Evolutionary conservation across 495 filamentous ascomycete species (phyloP), one percentile per base, ranked within the genome.

Genomic region (Xylaria acuta): DNA sequence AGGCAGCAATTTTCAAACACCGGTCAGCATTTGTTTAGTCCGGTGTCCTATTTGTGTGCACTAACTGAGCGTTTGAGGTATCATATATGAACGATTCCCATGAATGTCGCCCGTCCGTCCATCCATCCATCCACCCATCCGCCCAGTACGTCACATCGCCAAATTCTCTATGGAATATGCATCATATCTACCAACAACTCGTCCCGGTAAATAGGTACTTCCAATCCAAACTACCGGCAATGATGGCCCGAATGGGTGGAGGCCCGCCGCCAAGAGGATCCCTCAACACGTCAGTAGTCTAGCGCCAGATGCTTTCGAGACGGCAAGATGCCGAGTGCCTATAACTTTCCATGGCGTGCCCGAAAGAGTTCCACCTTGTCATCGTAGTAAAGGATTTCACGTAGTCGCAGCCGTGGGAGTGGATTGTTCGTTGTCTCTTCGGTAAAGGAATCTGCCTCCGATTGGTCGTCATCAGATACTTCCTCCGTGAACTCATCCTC

Each of bases 331-430:
- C 16, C 22, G n/a, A n/a, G 18, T 27, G 32, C 56, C 80, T 84
- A 95, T 71, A 95, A 81, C 78, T 86, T 86, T 70, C 90, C 92
- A 81, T 94, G 91, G 64, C 93, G 88, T 14, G 91, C 92, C 81
- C 89, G 92, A 82, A 96, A 95, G 72, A 97, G 91, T 6, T 90
- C 90, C 43, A 96, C 90, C 79, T 94, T 94, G 77, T 97, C 93
- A 73, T 97, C 94, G 75, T 94, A 95, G 81, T 94, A 97, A 73
- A 94, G 81, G 75, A 97, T 97, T 85, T 97, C 92, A 73, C 93
- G 87, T 73, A 97, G 79, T 67, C 90, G 84, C 27, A 97, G 87
- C 58, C 85, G 86, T 54, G 88, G 82, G 30, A 83, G 84, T 67
- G 84, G 86, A 68, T 73, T 71, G 66, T 77, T 80, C 60, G 82